Evolutionary conservation across 2,329 filamentous ascomycete species (phyloP), one percentile per base, ranked within the genome.

Genomic region (Cephalotrichum gorgonifer): DNA sequence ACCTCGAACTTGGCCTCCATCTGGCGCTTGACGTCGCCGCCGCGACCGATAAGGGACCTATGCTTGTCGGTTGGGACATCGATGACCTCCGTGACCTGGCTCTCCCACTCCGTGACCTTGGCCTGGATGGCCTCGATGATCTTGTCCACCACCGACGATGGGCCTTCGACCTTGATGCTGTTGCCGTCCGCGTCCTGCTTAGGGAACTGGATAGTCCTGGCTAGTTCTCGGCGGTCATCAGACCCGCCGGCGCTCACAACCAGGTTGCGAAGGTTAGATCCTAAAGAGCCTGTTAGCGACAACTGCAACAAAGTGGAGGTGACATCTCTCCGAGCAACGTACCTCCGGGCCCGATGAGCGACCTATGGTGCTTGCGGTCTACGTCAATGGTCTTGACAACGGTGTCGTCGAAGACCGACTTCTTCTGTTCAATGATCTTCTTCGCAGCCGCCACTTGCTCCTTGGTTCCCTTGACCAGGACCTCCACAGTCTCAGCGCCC

Each of bases 201-300:
- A 50, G 93, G 93, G 74, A 98, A 97, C 64, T 91, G 89, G 52
- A 98, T 88, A 58, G 91, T 88, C 54, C 91, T 86, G 47, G 89
- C 87, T 57, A 93, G 79, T 53, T 86, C 84, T 38, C 86, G 83
- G 54, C 85, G 80, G 61, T 95, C 90, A 57, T 89, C 86, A 33
- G 90, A 89, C 9, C 93, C 94, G 54, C 93, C 94, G 43, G 93
- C 90, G 58, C 86, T 80, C 48, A 86, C 74, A 49, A 98, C 86
- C 53, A 98, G 89, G 53, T 87, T 83, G 53, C 86, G 86, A 51
- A 98, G 83, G 60, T 85, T 93, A 42, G 87, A 75, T 58, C 90
- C 88, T 91, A 48, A n/a, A 38, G 45, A 35, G 26, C n/a, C 25
- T 14, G 43, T 47, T 14, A 33, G 31, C 41, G 43, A 50, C 2